Evolutionary conservation across 2,329 filamentous ascomycete species (phyloP), one percentile per base, ranked within the genome.

Genomic region (Clonostachys byssicola): DNA sequence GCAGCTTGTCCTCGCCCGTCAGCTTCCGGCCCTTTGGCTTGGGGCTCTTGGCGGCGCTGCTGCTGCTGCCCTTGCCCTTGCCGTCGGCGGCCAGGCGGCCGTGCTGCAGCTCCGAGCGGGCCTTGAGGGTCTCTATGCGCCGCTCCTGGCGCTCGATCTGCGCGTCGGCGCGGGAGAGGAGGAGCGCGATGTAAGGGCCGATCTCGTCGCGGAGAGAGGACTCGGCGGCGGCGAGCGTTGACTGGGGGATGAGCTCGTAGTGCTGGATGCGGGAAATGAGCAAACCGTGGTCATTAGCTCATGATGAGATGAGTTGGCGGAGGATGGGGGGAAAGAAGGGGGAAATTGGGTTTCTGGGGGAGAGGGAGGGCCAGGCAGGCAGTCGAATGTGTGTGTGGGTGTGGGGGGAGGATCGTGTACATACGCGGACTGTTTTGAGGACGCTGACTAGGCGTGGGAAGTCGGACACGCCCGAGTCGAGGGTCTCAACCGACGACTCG

Each of bases 231-330:
- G 85, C 84, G 41, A 96, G 81, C 45, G 88, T 88, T 12, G 87
- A 82, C 63, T 95, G 89, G 14, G 91, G 89, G 56, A 96, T 88
- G 40, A 96, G 83, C 65, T 96, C 92, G 68, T 95, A 96, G 71
- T 96, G 92, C 86, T 95, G 51, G 40, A 42, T 43, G 23, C 23
- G 23, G 9, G 23, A 30, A 30, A 30, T 30, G 23, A 30, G 23
- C 6, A 43, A 43, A n/a, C 40, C 51, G 39, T 42, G n/a, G 43
- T n/a, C 16, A n/a, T n/a, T n/a, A n/a, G n/a, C n/a, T n/a, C n/a
- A n/a, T 39, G 9, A 14, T 6, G 3, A 36, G 13, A 30, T 12
- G 14, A 34, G 13, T 17, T 17, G 12, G n/a, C 17, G 38, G 18
- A 10, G 39, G 30, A 20, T 12, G 12, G 40, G 12, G 7, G 8